Evolutionary conservation across 164 flowering plant genomes (phyloP), one percentile per base, ranked within the genome.

Genomic region (Vitis riparia): DNA sequence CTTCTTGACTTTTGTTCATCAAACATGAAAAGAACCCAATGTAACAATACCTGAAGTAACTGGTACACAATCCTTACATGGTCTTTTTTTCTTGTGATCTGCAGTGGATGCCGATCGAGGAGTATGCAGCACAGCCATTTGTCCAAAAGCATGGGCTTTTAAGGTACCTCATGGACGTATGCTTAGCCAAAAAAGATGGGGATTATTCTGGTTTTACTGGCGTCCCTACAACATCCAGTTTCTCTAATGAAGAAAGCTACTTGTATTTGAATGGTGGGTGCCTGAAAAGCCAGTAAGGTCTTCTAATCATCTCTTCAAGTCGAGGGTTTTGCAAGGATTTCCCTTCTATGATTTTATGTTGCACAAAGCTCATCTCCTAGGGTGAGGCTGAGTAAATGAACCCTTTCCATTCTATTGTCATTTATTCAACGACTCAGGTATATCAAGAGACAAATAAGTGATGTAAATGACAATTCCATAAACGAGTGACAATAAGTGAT

Each of bases 21-120:
- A 37, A 37, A 37, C 44, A 37, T 37, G 44, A 37, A 37, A 37
- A 37, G 44, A 37, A 37, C 44, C 27, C 44, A 37, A 37, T 37
- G 5, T 37, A 37, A 37, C 44, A 37, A 37, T 37, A 0, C 7
- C 51, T 63, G 8, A 5, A 15, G 8, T 64, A 8, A 32, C 60
- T 63, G 29, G 6, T 57, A 15, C 48, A 16, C 11, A 9, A 13
- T 52, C 11, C 50, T 58, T 48, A 55, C 27, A 63, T 51, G 3
- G 8, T 57, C 55, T 12, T 47, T 55, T 44, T 50, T 9, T 13
- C 19, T 32, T 44, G 23, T 37, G 5, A 37, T 7, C 16, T 79
- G 57, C 83, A 92, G 96, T 92, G 97, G 97, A 88, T 92, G 92
- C 87, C 91, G 60, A 71, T 84, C 55, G 87, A 87, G 51, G 92